These are phyloP conservation scores for Serendipita sp. DNA, from an alignment of 768 basidiomycete genomes.

Conservation along the genomic window DNA sequence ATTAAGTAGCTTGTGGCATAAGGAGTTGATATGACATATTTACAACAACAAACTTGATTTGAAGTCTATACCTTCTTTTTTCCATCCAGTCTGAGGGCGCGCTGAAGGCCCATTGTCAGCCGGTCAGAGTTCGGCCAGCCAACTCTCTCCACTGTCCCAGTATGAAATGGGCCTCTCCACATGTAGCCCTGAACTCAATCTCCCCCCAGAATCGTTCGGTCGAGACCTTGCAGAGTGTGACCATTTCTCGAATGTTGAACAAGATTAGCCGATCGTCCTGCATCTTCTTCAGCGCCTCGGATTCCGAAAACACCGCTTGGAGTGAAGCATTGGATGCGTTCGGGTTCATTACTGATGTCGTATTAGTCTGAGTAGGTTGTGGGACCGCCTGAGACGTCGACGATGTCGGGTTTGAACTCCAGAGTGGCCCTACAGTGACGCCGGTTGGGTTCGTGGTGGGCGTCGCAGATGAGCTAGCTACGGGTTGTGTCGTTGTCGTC, in stretches of 20 bases:
- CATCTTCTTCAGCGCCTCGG: background rate
- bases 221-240: background rate
- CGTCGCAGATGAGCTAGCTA: background rate
- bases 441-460: background rate
- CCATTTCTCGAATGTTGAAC: conserved; percentile 3
- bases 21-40: background rate
- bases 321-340: background rate
- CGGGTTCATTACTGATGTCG: background rate
- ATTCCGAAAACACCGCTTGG: background rate
- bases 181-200: background rate
- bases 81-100: no score
- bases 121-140: background rate
- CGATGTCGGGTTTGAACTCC: no score
- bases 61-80: no score
- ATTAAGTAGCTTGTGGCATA: background rate
- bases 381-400: background rate
- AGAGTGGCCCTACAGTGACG: background rate
- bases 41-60: background rate
- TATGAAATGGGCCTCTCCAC: background rate
- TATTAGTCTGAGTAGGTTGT: background rate
- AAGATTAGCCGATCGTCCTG: background rate
- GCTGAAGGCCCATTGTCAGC: no score
- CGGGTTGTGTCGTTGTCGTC: no score
- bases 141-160: background rate
- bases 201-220: conserved; percentile 1